Percentiles rank a stretch among this genome's conserved stretches.
Evolutionary conservation across 2,329 filamentous ascomycete genomes (phyloP).

Genomic region (Aquanectria penicillioides): DNA sequence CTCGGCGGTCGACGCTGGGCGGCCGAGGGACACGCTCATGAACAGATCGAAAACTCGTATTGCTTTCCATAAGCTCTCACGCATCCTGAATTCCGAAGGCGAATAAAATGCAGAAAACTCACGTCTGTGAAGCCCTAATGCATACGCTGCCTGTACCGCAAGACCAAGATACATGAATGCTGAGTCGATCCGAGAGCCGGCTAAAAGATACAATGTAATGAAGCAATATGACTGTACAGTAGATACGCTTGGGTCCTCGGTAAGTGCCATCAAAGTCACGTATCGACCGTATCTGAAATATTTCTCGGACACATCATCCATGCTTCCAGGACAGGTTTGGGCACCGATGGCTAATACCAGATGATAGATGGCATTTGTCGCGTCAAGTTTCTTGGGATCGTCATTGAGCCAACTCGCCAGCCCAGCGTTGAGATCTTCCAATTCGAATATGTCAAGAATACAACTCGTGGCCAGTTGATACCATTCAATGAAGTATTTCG

Average conservation of each 20-base stretch:
- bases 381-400: neutral
- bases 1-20: constrained; percentile 45
- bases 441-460: neutral
- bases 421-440: neutral
- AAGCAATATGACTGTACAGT: neutral
- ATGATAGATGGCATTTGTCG: constrained; percentile 28
- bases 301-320: constrained; percentile 43
- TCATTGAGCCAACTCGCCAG: neutral
- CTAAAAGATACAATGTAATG: neutral
- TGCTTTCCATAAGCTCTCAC: constrained; percentile 46
- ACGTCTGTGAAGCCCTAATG: constrained; percentile 43
- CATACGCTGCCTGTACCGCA: constrained; percentile 43
- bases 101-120: constrained; percentile 40
- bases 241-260: neutral
- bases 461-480: neutral
- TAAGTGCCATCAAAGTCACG: constrained; percentile 42
- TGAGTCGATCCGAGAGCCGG: neutral
- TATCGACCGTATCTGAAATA: constrained; percentile 48
- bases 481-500: neutral
- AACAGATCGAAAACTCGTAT: constrained; percentile 46
- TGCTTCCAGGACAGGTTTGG: constrained; percentile 43
- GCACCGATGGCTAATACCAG: constrained; percentile 42
- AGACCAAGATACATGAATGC: neutral
- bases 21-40: constrained; percentile 44
- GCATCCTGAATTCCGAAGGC: constrained; percentile 26